Evolutionary conservation across 345 rosid genomes (phyloP), one percentile per base, ranked within the genome.

Genomic region (Aethionema arabicum): DNA sequence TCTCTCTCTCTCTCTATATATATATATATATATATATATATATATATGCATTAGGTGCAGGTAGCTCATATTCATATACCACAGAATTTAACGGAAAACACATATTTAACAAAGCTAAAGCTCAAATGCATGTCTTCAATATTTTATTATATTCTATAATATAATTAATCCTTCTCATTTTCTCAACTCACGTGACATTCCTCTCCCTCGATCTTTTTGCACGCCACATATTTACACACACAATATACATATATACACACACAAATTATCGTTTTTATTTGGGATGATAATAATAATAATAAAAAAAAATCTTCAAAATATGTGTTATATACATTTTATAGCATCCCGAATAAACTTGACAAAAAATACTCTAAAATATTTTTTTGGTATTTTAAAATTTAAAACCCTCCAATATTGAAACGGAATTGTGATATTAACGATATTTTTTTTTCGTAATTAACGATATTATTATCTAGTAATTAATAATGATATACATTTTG

Each of bases 91-190:
- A 51, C 85, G 91, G 82, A 69, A 21, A 21, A 1, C 2, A 46
- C 68, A 47, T 48, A 72, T 53, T 73, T 31, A 59, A 32, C 49
- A 29, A 4, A 31, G 45, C 53, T 9, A 79, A 84, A 75, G 74
- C 75, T 78, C 81, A 77, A 74, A 70, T 63, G 90, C 78, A 65
- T 84, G 91, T 52, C 65, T 15, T 53, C 64, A 75, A 74, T 80
- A 63, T 46, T 82, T 78, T 77, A 80, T 71, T 58, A 71, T 52
- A 13, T 58, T 52, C n/a, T 65, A 21, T 21, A 1, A 21, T 21
- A 1, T 21, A 1, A 21, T 21, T 21, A 21, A 21, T 21, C 27
- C 66, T 46, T 65, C 59, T 52, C 36, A 10, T 54, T 35, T 56
- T 52, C 21, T 11, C 43, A 5, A 53, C 33, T 74, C 79, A 73